Base-by-base conservation (phyloP, 1,284 basidiomycete genomes). In the Rhizopogon parksii region DNA sequence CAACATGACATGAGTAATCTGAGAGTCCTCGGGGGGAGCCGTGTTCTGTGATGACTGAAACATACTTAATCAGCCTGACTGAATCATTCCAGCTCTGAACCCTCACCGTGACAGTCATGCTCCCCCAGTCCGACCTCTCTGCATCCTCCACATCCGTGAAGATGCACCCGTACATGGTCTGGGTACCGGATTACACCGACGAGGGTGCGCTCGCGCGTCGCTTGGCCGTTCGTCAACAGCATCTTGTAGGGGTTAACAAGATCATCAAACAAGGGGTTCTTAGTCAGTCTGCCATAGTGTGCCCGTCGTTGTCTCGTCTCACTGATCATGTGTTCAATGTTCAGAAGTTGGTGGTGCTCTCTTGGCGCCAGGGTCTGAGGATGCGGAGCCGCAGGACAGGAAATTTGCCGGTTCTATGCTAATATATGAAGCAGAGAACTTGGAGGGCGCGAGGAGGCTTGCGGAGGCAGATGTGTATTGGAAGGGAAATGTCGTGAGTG, bases 381-480 rank as follows among this genome's bases (percentile, higher is more conserved):
- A 65, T 6, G 59, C 65, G 2, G 60, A 60, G 12, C 59, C 59
- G 8, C 60, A 60, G 12, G 59, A 68, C 36, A 69, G 65, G 60
- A 73, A 75, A 53, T 71, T 79, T 50, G 62, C 76, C 19, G 80
- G 77, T 3, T 82, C 79, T 0, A 59, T 71, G 38, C 57, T 82
- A 37, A 70, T 82, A 36, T 66, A 74, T 47, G 70, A 79, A 56
- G 74, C 73, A 5, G 68, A 73, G 50, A 76, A 63, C 5, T 58
- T 82, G 38, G 74, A 72, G 27, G 70, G 71, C n/a, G 79, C 72
- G 35, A 72, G 63, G 58, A 68, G 69, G 51, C 57, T 74, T 42
- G 65, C 81, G n/a, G 73, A 80, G 57, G 57, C 59, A 25, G 80
- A 83, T 57, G 58, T 80, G 5, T 83, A 82, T 58, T 80, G 76